Conservation (phyloP, 2,329 filamentous ascomycete species). For the Aureobasidium sp. region DNA sequence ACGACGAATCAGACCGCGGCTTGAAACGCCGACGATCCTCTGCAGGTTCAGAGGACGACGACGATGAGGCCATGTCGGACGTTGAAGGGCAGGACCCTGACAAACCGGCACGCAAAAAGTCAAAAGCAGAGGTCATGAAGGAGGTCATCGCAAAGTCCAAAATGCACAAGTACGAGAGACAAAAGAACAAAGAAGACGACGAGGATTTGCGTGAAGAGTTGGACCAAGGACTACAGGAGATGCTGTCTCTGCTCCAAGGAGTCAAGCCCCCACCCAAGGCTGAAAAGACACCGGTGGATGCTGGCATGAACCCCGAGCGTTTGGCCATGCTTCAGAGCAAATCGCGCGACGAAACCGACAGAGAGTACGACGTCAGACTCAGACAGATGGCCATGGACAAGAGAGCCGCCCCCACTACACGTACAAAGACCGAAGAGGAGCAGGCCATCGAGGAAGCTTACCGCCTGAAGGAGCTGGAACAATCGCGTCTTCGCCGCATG, state of each 20-base stretch:
- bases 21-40: conserved; percentile 33
- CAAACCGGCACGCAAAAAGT: conserved; percentile 77
- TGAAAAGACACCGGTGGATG: conserved; percentile 18
- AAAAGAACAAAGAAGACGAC: conserved; percentile 86
- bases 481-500: conserved; percentile 78
- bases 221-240: conserved; percentile 70
- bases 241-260: conserved; percentile 61
- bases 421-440: conserved; percentile 88
- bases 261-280: conserved; percentile 36
- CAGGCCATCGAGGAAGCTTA: conserved; percentile 67
- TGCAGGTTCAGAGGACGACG: conserved; percentile 48
- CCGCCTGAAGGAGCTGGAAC: conserved; percentile 70
- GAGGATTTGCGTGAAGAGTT: conserved; percentile 77
- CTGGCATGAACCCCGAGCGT: conserved; percentile 50
- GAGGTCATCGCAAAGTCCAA: conserved; percentile 98
- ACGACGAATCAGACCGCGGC: conserved; percentile 31
- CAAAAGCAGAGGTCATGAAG: conserved; percentile 94
- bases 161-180: conserved; percentile 85
- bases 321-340: conserved; percentile 50
- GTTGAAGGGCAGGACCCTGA: conserved; percentile 38
- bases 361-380: conserved; percentile 77
- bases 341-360: conserved; percentile 62
- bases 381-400: conserved; percentile 77
- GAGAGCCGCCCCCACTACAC: conserved; percentile 73
- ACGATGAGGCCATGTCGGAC: conserved; percentile 33